Percentiles rank a stretch among this genome's conserved stretches.
These are phyloP conservation scores for Apophysomyces trapeziformis DNA, from an alignment of 371 early-diverging fungal genomes.

Conservation along the genomic window DNA sequence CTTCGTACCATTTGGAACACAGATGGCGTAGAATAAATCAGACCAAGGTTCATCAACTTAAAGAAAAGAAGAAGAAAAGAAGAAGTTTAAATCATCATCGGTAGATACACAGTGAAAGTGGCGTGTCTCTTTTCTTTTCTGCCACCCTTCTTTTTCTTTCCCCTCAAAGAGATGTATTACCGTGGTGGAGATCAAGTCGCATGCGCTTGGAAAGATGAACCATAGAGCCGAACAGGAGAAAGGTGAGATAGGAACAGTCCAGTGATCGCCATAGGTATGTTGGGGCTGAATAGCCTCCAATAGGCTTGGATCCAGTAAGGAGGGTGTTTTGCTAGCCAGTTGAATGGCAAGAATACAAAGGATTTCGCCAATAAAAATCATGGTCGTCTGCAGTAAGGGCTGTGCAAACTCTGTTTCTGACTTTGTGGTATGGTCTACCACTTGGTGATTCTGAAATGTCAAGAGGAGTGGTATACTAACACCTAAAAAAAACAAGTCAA, in stretches of 20 bases:
- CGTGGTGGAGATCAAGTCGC: conserved; percentile 48
- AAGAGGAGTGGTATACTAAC: conserved; percentile 49
- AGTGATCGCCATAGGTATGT: conserved; percentile 23
- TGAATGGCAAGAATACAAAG: conserved; percentile 47
- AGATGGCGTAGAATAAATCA: conserved; percentile 51
- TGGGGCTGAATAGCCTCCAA: conserved; percentile 42
- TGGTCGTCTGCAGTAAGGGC: conserved; percentile 48
- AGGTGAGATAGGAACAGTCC: conserved; percentile 29
- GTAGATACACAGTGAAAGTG: background rate
- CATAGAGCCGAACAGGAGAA: conserved; percentile 37
- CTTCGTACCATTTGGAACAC: conserved; percentile 52
- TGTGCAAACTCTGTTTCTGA: conserved; percentile 34
- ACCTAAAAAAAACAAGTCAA: conserved; percentile 28
- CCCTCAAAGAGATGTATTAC: conserved; percentile 18
- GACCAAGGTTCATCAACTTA: conserved; percentile 47
- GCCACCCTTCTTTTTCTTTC: too few relatives aligned
- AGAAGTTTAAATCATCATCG: background rate
- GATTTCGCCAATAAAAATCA: conserved; percentile 54
- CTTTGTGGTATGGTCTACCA: conserved; percentile 26
- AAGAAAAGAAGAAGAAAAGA: background rate
- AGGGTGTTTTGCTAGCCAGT: conserved; percentile 37
- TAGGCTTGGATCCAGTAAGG: conserved; percentile 37
- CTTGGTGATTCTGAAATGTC: conserved; percentile 47
- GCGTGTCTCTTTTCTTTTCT: conserved; percentile 1
- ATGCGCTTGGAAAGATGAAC: conserved; percentile 51